Percentiles rank a stretch among this genome's conserved stretches.
Conservation (phyloP, 1,284 basidiomycete genomes). For the Sporisorium exsertum region DNA sequence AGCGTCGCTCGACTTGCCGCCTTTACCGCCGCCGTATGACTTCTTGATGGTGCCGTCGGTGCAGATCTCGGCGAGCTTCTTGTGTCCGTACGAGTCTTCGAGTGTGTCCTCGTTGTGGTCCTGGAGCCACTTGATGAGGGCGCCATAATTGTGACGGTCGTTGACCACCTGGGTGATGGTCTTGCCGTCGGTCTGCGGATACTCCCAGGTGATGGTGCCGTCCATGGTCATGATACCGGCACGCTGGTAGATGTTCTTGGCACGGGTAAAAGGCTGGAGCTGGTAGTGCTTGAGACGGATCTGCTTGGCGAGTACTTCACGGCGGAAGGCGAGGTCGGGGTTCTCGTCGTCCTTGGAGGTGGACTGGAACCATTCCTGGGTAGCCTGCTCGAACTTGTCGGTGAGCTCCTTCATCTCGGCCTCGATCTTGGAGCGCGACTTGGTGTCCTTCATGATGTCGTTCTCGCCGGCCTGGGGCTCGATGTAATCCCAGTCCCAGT, state of each 20-base stretch:
- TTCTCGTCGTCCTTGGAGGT: conserved; percentile 49
- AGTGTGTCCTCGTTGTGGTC: conserved; percentile 67
- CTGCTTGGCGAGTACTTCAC: conserved; percentile 64
- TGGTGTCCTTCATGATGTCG: conserved; percentile 62
- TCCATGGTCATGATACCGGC: conserved; percentile 62
- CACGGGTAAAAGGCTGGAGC: conserved; percentile 62
- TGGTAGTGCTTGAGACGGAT: conserved; percentile 67
- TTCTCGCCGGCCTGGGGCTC: conserved; percentile 67
- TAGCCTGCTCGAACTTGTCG: conserved; percentile 60
- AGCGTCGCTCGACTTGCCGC: conserved; percentile 20
- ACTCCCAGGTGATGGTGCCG: conserved; percentile 62
- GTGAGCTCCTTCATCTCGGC: conserved; percentile 60
- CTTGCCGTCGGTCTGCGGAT: conserved; percentile 63
- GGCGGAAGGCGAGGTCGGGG: conserved; percentile 53
- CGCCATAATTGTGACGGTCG: conserved; percentile 63
- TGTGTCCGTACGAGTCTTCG: conserved; percentile 61
- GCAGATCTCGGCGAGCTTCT: conserved; percentile 45
- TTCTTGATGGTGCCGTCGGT: conserved; percentile 48
- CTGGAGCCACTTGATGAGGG: conserved; percentile 65
- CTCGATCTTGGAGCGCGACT: conserved; percentile 59
- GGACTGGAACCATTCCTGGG: conserved; percentile 59
- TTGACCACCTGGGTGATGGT: conserved; percentile 55
- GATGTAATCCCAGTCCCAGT: conserved; percentile 69
- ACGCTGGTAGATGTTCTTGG: conserved; percentile 66
- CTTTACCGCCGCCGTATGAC: conserved; percentile 39